Evolutionary conservation across 2,329 filamentous ascomycete species (phyloP), one percentile per base, ranked within the genome.

Genomic region (Calonectria fujianensis): DNA sequence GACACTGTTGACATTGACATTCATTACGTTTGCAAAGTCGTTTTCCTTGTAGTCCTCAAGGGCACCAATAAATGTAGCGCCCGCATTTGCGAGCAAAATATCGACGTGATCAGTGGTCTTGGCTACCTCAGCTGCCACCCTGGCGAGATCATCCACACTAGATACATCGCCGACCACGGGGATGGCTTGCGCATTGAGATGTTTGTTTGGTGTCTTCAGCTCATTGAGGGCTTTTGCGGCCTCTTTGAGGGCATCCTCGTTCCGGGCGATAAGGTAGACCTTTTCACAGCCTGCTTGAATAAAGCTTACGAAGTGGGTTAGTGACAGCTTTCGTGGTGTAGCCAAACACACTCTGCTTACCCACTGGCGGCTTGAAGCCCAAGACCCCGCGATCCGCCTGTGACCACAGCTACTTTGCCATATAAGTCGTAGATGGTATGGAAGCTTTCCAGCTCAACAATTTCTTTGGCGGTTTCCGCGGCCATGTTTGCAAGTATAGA

Each of bases 51-150:
- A 68, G 13, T 68, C 65, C 20, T 68, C 65, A 24, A 68, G 65
- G 14, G 39, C 41, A 24, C 65, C 65, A 18, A 68, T 68, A 32
- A 52, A 54, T 24, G 65, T 68, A 27, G 65, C 65, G 39, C 65
- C 65, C 13, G 65, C 65, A 54, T 68, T 68, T 20, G 65, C 65
- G 1, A 68, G 48, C 4, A 68, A 24, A 20, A 68, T 68, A 24
- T 68, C 65, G 10, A 68, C 48, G 41, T 68, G 65, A 41, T 54
- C 65, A 35, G 65, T 68, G 4, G 65, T 68, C 41, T 54, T 68
- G 24, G 48, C 29, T 9, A 68, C 65, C 24, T 68, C 65, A 7
- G 29, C 31, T 11, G 41, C 65, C 0, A 52, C 65, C 29, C 31
- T 37, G 14, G 65, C 41, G 16, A 68, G 65, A 11, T 65, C 61